These are phyloP conservation scores for Coriolopsis trogii DNA, from an alignment of 1,284 basidiomycete genomes.

Conservation along the genomic window DNA sequence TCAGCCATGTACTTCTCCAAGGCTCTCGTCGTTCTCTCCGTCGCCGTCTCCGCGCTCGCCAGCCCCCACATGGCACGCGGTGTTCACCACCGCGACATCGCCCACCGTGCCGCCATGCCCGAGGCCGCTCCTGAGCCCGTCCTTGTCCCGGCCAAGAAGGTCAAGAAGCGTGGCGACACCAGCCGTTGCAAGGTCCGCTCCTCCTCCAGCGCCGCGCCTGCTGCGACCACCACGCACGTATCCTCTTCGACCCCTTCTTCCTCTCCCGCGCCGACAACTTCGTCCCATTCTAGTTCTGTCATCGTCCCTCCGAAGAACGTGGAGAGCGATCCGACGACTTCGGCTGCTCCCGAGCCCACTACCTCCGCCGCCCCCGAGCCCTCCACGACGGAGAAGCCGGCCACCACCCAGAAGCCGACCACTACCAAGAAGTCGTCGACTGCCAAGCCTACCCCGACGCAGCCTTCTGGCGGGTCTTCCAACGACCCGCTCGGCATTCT, in stretches of 20 bases:
- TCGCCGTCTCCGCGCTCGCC: constrained; percentile 47
- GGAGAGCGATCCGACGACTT: constrained; percentile 13
- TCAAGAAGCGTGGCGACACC: constrained; percentile 28
- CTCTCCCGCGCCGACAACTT: too few relatives aligned
- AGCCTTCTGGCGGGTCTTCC: constrained; percentile 12
- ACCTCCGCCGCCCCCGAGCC: constrained; percentile 5
- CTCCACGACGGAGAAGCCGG: constrained; percentile 9
- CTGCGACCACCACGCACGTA: constrained; percentile 3
- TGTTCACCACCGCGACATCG: constrained; percentile 34
- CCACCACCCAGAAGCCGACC: constrained; percentile 14
- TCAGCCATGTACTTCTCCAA: constrained; percentile 49
- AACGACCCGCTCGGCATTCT: constrained; percentile 37
- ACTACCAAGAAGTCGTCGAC: constrained; percentile 32
- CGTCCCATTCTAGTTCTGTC: constrained; percentile 28
- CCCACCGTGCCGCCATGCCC: constrained; percentile 38
- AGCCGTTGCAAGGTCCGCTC: constrained; percentile 31
- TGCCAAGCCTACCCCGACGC: constrained; percentile 11
- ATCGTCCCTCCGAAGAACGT: constrained; percentile 29
- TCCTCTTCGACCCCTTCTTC: constrained; percentile 12
- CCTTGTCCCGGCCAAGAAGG: constrained; percentile 19
- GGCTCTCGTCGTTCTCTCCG: constrained; percentile 47
- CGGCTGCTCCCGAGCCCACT: constrained; percentile 17
- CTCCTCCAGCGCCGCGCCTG: constrained; percentile 17
- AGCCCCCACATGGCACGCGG: constrained; percentile 47
- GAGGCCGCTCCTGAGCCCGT: constrained; percentile 34